Conservation (phyloP, 2,329 filamentous ascomycete genomes). For the Diaporthe sp. region DNA sequence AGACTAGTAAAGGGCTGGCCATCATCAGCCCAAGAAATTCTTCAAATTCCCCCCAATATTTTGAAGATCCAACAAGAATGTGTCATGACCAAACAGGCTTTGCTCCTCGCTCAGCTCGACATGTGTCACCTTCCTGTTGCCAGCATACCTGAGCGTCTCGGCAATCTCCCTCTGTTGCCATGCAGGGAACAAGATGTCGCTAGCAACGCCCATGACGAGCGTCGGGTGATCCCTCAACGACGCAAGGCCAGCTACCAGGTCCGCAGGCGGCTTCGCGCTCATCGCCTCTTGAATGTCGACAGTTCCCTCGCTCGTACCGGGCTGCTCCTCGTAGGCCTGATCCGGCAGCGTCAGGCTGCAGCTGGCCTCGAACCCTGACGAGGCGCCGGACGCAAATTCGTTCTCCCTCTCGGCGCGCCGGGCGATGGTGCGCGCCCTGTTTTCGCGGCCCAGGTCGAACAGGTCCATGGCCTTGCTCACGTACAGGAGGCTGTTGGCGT, state of each 20-base stretch:
- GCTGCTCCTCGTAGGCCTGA: conserved; percentile 88
- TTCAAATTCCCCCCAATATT: conserved; percentile 89
- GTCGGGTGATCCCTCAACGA: conserved; percentile 82
- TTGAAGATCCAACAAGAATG: conserved; percentile 92
- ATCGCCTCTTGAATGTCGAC: conserved; percentile 43
- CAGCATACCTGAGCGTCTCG: conserved; percentile 81
- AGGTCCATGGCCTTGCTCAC: conserved; percentile 99
- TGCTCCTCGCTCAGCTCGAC: conserved; percentile 94
- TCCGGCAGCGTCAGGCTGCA: conserved; percentile 89
- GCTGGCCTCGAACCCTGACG: conserved; percentile 57
- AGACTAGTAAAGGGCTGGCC: neutral
- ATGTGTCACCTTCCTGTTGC: conserved; percentile 87
- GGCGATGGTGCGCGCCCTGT: conserved; percentile 73
- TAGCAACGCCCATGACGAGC: conserved; percentile 93
- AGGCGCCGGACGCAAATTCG: conserved; percentile 65
- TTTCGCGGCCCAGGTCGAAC: conserved; percentile 86
- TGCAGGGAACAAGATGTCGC: conserved; percentile 95
- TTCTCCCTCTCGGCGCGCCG: conserved; percentile 74
- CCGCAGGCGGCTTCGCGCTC: conserved; percentile 75
- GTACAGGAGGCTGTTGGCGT: conserved; percentile 94
- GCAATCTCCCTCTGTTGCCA: conserved; percentile 98
- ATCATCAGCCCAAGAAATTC: conserved; percentile 76
- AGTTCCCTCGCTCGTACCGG: conserved; percentile 58
- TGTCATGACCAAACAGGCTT: conserved; percentile 96
- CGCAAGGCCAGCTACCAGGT: conserved; percentile 83